A percentile compares a stretch with the other conserved stretches of the same genome.
phyloP scores from a whole-genome alignment of 768 basidiomycete species.

The Kwoniella shandongensis region DNA sequence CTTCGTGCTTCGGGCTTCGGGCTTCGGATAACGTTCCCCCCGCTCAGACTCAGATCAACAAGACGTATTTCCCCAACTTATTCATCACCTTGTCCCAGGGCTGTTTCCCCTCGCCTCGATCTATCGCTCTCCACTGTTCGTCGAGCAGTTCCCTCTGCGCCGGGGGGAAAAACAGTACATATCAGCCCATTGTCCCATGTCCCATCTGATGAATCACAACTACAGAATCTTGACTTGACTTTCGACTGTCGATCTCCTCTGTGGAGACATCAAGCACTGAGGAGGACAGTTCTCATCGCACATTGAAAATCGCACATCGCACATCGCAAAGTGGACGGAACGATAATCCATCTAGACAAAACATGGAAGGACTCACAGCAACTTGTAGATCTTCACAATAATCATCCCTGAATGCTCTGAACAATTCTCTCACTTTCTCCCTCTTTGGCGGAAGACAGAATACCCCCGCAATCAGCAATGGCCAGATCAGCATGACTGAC shows the following conservation, averaged over 20 bases:
- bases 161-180: background rate
- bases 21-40: too few species aligned
- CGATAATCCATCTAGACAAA: background rate
- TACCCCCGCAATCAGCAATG: constrained; percentile 37
- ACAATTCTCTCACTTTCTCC: constrained; percentile 21
- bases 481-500: constrained; percentile 45
- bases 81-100: constrained; percentile 31
- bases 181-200: background rate
- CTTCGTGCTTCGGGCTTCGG: too few species aligned
- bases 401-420: constrained; percentile 27
- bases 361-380: constrained; percentile 23
- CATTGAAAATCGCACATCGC: too few species aligned
- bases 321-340: too few species aligned
- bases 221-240: too few species aligned
- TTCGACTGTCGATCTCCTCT: too few species aligned
- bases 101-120: constrained; percentile 23
- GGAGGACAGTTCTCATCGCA: too few species aligned
- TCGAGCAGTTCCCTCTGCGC: constrained; percentile 17
- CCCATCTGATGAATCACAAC: too few species aligned
- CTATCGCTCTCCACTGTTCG: constrained; percentile 32
- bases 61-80: constrained; percentile 21
- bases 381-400: constrained; percentile 35
- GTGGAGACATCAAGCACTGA: too few species aligned
- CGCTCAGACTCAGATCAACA: constrained; percentile 19
- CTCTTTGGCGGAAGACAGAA: constrained; percentile 18